Evolutionary conservation across 1,284 basidiomycete genomes (phyloP), one percentile per base, ranked within the genome.

Genomic region (Leccinum colubrinum): DNA sequence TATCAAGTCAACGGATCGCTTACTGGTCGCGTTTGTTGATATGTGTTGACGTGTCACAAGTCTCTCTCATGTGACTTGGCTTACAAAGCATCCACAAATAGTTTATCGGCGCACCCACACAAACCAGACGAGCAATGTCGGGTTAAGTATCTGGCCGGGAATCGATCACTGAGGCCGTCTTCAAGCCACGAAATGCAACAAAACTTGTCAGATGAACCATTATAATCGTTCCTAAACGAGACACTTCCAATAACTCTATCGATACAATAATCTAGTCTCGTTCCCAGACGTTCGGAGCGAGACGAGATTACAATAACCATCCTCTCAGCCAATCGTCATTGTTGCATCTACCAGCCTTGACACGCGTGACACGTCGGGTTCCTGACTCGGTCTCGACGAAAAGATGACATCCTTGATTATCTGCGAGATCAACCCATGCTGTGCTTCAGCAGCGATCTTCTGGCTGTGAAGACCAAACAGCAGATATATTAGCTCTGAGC

Each of bases 361-460:
- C 17, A 78, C 66, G 14, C 67, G 71, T 3, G 65, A 64, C 6
- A 67, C 61, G 65, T 65, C 64, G 39, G 69, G 63, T 73, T 76
- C 57, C 56, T 72, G 68, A 56, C 68, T 72, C 35, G 81, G 87
- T 53, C 87, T 83, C 70, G 83, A 82, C 6, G 90, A 92, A 72
- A 93, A 93, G 35, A 93, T 84, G 43, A 92, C 83, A 66, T 95
- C 90, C 74, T 98, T 97, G 70, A 97, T 81, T 4, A 95, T 86
- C 74, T 96, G 94, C 0, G 93, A 81, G 62, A 96, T 91, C 61
- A 97, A 84, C 1, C 94, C 95, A 69, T 97, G 95, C 69, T 96
- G 92, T 0, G 91, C 92, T 72, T 98, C 95, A 8, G 87, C 83
- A 0, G 94, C 87, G 59, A 97, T 91, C 70, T 92, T 94, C 37